Base-by-base conservation (phyloP, 2,329 filamentous ascomycete genomes). In the Calycina herbarum region DNA sequence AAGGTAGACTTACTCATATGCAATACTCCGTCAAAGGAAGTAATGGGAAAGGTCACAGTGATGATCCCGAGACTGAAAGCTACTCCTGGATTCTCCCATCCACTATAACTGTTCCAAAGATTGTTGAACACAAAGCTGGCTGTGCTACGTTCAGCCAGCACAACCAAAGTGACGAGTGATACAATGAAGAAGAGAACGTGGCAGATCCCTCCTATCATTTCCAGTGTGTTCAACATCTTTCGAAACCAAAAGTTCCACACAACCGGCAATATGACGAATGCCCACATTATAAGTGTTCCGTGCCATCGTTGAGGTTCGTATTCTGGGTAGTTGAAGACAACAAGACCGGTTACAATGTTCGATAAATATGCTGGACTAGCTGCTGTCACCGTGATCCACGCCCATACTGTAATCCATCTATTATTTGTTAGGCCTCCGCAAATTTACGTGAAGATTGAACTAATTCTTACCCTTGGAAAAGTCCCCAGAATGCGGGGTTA, bases 111-210 rank as follows among this genome's bases (percentile, higher is more conserved):
- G 48, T 75, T 70, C 24, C 63, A 67, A 59, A 77, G 74, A 1
- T 68, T 66, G 3, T 70, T 73, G 62, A 74, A 76, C 20, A 76
- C 73, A 17, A 64, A 66, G 8, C 57, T 54, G n/a, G 67, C 29
- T 4, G 68, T 59, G 20, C 67, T 67, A 15, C 66, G 69, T 31
- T 66, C 64, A 29, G 69, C 61, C 33, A 71, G 58, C 5, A 64
- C 29, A 69, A 74, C 75, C 57, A 82, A 78, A 0, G 74, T 71
- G 45, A 77, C 73, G 69, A 82, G 66, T 17, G 81, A 74, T 1
- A 72, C 78, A 57, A 82, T 73, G 64, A 82, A 82, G 8, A 79
- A 79, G 20, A 78, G 66, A 17, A 80, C 71, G 63, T 83, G 81
- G 17, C 81, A 73, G 48, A 79, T 74, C 5, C 82, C 72, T 40